A percentile compares a stretch with the other conserved stretches of the same genome.
Evolutionary conservation across 768 basidiomycete genomes (phyloP).

Genomic region (Gelatoporia subvermispora): DNA sequence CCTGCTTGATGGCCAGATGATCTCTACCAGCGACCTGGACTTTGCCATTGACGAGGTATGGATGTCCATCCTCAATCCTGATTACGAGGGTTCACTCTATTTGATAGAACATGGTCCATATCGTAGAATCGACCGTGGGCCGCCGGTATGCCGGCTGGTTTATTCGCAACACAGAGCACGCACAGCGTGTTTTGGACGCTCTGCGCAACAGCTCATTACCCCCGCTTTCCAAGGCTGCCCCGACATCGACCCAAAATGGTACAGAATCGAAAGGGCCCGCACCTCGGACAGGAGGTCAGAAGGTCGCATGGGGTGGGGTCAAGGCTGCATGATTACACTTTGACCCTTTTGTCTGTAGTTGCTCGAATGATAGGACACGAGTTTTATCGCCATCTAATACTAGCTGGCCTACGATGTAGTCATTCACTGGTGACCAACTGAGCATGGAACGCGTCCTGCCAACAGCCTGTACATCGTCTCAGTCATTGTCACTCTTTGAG

Average conservation of each 20-base stretch:
- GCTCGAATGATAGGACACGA: too few relatives aligned
- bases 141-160: conserved; percentile 96
- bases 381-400: too few relatives aligned
- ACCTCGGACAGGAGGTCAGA: conserved; percentile 39
- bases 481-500: too few relatives aligned
- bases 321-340: conserved; percentile 23
- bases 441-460: too few relatives aligned
- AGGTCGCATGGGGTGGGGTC: conserved; percentile 54
- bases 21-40: conserved; percentile 89
- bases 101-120: conserved; percentile 99
- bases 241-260: conserved; percentile 11
- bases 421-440: too few relatives aligned
- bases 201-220: conserved; percentile 58
- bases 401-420: too few relatives aligned
- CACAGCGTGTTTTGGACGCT: conserved; percentile 81
- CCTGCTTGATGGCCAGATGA: conserved; percentile 79
- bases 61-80: neutral
- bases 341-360: neutral
- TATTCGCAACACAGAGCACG: conserved; percentile 91
- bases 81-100: too few relatives aligned
- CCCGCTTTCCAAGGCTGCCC: conserved; percentile 9
- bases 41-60: conserved; percentile 89
- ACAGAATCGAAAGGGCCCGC: conserved; percentile 19
- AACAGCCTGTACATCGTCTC: too few relatives aligned
- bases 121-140: conserved; percentile 91